Base-by-base conservation (phyloP, 352 stramenopile species). In the Phytophthora quininea region DNA sequence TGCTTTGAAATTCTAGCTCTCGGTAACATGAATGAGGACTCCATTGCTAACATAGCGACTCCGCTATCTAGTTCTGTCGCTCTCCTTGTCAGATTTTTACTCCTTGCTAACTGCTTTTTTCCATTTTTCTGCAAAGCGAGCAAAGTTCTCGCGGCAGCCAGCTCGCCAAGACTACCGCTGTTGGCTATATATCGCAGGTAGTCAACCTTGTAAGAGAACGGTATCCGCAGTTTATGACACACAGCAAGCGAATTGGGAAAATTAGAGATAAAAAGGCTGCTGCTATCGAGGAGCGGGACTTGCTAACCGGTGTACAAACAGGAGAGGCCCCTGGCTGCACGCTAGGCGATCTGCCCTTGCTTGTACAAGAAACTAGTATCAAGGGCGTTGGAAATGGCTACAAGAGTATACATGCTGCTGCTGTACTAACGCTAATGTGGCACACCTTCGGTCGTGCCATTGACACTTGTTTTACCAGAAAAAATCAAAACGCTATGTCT, bases 1-100 rank as follows among this genome's bases (percentile, higher is more conserved):
- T 58, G 48, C 37, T 64, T 64, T 30, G 57, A 64, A 11, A 58
- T 64, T 24, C 14, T 58, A 32, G 31, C 35, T 29, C 37, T 64
- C 3, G 47, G 3, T n/a, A 40, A 46, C 47, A 64, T 64, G 57
- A 30, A 50, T 46, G 57, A 64, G 29, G 19, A 19, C 8, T 64
- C 57, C 12, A 50, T 64, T 24, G 38, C 24, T 32, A 52, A 54
- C 2, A 3, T 15, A 27, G 9, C 53, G 37, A 47, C 40, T 15
- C n/a, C 57, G 32, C 2, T 4, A 3, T 48, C 57, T 32, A 64
- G 40, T 15, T n/a, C n/a, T n/a, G n/a, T n/a, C n/a, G n/a, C n/a
- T n/a, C n/a, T n/a, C n/a, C n/a, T n/a, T n/a, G n/a, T 37, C 51
- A 45, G 52, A 64, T 4, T 53, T 58, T 27, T 61, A 61, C 31